Percentiles rank a stretch among this genome's conserved stretches.
These are phyloP conservation scores for Fraxinus latifolia DNA, from an alignment of 305 asterid species.

Conservation along the genomic window DNA sequence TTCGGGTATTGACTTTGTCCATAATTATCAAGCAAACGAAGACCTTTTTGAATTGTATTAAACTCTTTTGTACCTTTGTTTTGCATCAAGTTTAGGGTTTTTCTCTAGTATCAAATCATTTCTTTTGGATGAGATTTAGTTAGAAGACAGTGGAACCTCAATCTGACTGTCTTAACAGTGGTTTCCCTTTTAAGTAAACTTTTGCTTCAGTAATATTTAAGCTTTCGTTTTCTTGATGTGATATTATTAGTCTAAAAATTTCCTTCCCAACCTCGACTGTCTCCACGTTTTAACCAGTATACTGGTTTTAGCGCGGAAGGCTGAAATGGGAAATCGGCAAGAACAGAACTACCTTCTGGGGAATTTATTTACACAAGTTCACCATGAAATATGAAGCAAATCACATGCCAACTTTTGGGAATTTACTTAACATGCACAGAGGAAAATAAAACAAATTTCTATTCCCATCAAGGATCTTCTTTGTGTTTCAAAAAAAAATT, in stretches of 20 bases:
- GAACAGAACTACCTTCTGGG: not conserved
- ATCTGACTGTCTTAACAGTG: constrained; percentile 12
- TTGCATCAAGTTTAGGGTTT: constrained; percentile 1
- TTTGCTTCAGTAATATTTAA: not conserved
- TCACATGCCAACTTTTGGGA: not conserved
- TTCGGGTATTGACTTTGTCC: constrained; percentile 98
- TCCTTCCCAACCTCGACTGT: not conserved
- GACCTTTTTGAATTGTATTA: constrained; percentile 20
- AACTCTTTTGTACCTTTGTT: constrained; percentile 15
- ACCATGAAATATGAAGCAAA: not conserved
- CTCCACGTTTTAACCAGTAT: not conserved
- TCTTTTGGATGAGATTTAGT: constrained; percentile 11
- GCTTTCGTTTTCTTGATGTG: not conserved
- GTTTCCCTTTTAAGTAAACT: not conserved
- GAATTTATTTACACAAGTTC: not conserved
- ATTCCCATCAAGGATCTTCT: not conserved
- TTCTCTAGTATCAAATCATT: not conserved
- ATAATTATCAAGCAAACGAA: constrained; percentile 63
- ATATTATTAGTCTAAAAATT: not conserved
- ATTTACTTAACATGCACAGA: not conserved
- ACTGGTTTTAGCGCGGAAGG: not conserved
- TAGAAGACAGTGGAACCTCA: constrained; percentile 15
- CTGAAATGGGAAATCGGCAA: not conserved
- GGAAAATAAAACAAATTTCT: too few species aligned
- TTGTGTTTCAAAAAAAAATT: too few species aligned